Percentiles rank a stretch among this genome's conserved stretches.
Conservation (phyloP, 192 early-diverging fungal species). For the Linnemannia hyalina region DNA sequence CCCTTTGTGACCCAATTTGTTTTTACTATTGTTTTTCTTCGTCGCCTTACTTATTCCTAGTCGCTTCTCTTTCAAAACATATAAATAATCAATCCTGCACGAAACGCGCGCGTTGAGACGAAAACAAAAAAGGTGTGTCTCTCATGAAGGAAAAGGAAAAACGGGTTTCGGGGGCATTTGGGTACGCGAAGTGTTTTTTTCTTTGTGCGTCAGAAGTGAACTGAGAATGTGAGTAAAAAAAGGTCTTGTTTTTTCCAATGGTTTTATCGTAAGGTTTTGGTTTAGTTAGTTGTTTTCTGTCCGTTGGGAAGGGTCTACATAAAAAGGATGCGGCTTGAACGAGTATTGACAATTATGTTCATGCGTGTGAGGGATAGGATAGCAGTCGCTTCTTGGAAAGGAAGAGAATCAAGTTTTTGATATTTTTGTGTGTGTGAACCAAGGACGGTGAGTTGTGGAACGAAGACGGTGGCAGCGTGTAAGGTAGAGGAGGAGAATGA, state of each 20-base stretch:
- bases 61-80: not conserved
- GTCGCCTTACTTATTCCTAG: not conserved
- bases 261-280: not conserved
- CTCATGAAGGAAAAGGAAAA: no score
- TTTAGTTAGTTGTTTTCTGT: not conserved
- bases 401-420: not conserved
- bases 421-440: not conserved
- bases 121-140: not conserved
- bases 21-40: not conserved
- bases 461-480: not conserved
- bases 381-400: not conserved
- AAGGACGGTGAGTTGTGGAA: not conserved
- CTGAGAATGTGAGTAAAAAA: not conserved
- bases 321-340: not conserved
- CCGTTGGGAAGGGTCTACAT: not conserved
- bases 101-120: not conserved
- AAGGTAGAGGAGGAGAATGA: not conserved
- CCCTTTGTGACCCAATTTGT: not conserved
- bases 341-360: not conserved
- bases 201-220: not conserved
- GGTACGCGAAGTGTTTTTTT: not conserved
- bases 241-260: not conserved
- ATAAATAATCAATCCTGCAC: not conserved
- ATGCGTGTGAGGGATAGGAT: not conserved
- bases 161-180: not conserved